A percentile compares a stretch with the other conserved stretches of the same genome.
phyloP scores from a whole-genome alignment of 2,329 filamentous ascomycete species.

The Orbilia javanica region DNA sequence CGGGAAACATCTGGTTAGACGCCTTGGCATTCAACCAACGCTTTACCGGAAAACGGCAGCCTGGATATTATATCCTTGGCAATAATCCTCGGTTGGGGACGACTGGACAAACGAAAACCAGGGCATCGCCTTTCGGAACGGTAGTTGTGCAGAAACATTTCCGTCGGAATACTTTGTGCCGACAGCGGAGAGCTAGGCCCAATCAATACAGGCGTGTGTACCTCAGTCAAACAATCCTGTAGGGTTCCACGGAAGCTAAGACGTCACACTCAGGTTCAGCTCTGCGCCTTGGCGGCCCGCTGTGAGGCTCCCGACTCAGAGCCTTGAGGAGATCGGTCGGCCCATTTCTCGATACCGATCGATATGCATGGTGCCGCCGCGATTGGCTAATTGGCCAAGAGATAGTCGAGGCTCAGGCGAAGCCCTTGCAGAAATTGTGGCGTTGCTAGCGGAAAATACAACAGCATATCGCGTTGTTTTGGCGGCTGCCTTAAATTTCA shows the following conservation, averaged over 20 bases:
- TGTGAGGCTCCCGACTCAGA: neutral
- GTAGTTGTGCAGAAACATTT: constrained; percentile 6
- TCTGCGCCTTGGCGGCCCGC: neutral
- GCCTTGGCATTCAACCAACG: constrained; percentile 6
- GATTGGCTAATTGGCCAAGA: too few species aligned
- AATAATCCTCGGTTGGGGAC: neutral
- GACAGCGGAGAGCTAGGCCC: neutral
- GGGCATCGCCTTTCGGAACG: constrained; percentile 18
- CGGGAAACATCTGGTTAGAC: neutral
- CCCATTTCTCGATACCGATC: too few species aligned
- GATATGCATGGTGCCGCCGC: too few species aligned
- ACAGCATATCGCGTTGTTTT: too few species aligned
- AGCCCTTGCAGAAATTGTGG: too few species aligned
- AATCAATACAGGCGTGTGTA: neutral
- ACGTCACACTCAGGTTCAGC: neutral
- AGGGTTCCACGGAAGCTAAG: constrained; percentile 18
- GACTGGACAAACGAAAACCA: neutral
- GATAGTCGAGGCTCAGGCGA: too few species aligned
- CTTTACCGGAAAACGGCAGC: neutral
- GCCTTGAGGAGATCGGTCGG: too few species aligned
- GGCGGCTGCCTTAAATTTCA: too few species aligned
- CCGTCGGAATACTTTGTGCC: constrained; percentile 5
- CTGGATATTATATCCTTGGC: constrained; percentile 7
- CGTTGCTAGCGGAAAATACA: too few species aligned
- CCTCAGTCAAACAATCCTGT: too few species aligned